Percentiles rank a stretch among this genome's conserved stretches.
Conservation (phyloP, 441 rosid genomes). For the Erodium trifolium region DNA sequence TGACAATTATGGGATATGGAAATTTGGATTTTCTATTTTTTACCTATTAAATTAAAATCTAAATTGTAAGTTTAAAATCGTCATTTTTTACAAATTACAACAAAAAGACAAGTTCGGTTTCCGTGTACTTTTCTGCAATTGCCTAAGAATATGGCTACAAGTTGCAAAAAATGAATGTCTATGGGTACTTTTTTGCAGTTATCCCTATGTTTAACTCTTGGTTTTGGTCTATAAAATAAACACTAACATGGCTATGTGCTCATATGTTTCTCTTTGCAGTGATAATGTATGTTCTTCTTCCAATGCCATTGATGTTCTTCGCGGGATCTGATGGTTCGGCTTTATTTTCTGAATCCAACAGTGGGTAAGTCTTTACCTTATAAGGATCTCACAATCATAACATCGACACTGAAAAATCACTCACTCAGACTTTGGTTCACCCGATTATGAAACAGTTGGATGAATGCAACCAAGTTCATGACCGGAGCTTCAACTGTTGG, state of each 20-base stretch:
- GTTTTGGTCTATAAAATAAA: neutral
- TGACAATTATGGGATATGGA: too few relatives aligned
- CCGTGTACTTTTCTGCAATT: too few relatives aligned
- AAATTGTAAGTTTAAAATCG: too few relatives aligned
- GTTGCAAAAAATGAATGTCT: too few relatives aligned
- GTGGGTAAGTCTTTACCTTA: constrained; percentile 25
- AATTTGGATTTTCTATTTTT: too few relatives aligned
- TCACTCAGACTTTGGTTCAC: neutral
- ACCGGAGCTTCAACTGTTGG: constrained; percentile 88
- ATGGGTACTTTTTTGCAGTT: too few relatives aligned
- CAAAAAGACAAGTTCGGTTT: too few relatives aligned
- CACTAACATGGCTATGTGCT: neutral
- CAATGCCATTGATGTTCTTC: constrained; percentile 90
- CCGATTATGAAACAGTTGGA: constrained; percentile 47
- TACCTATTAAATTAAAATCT: too few relatives aligned
- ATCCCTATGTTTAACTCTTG: neutral
- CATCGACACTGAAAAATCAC: neutral
- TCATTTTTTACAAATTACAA: too few relatives aligned
- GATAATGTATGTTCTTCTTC: constrained; percentile 82
- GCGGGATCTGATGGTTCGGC: constrained; percentile 61
- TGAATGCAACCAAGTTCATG: constrained; percentile 78
- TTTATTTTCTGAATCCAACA: constrained; percentile 54
- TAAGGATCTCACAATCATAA: neutral
- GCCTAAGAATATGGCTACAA: too few relatives aligned
- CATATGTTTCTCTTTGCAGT: constrained; percentile 32